A percentile compares a stretch with the other conserved stretches of the same genome.
phyloP scores from a whole-genome alignment of 768 basidiomycete genomes.

The Porphyrellus cyaneotinctus region DNA sequence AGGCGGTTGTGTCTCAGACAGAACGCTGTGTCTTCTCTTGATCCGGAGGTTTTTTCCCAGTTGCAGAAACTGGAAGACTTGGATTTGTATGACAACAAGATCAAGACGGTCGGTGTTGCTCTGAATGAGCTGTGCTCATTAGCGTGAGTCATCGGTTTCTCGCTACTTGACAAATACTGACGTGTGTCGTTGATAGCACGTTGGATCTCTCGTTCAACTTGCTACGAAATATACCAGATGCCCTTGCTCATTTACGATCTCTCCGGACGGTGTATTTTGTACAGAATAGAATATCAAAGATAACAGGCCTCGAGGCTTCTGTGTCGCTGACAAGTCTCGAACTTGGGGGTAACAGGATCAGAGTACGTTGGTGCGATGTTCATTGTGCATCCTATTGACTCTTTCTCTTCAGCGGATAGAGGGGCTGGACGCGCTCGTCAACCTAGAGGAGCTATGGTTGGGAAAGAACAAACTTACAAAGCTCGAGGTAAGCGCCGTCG shows the following conservation, averaged over 20 bases:
- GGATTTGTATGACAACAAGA: slow-evolving; percentile 94
- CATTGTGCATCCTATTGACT: not conserved
- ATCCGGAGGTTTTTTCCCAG: slow-evolving; percentile 65
- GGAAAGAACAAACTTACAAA: slow-evolving; percentile 96
- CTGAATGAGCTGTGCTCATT: slow-evolving; percentile 55
- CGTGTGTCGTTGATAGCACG: slow-evolving; percentile 40
- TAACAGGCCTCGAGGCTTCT: slow-evolving; percentile 58
- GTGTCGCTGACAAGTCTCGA: slow-evolving; percentile 77
- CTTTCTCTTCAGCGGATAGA: slow-evolving; percentile 69
- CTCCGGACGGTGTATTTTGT: slow-evolving; percentile 88
- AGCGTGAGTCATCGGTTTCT: slow-evolving; percentile 39
- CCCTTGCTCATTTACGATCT: slow-evolving; percentile 51
- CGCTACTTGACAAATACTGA: not conserved
- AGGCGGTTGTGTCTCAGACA: slow-evolving; percentile 81
- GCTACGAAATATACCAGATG: slow-evolving; percentile 64
- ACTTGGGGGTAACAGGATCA: slow-evolving; percentile 87
- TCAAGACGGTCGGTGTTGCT: slow-evolving; percentile 69
- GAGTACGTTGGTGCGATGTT: slow-evolving; percentile 47
- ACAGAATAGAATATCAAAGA: slow-evolving; percentile 88
- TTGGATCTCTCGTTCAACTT: slow-evolving; percentile 97
- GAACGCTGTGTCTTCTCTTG: slow-evolving; percentile 71
- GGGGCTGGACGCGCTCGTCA: slow-evolving; percentile 71
- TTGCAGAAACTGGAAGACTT: slow-evolving; percentile 77
- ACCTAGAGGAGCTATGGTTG: slow-evolving; percentile 90
- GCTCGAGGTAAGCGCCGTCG: slow-evolving; percentile 56